phyloP scores from a whole-genome alignment of 495 filamentous ascomycete genomes.

The Xylaria longipes region DNA sequence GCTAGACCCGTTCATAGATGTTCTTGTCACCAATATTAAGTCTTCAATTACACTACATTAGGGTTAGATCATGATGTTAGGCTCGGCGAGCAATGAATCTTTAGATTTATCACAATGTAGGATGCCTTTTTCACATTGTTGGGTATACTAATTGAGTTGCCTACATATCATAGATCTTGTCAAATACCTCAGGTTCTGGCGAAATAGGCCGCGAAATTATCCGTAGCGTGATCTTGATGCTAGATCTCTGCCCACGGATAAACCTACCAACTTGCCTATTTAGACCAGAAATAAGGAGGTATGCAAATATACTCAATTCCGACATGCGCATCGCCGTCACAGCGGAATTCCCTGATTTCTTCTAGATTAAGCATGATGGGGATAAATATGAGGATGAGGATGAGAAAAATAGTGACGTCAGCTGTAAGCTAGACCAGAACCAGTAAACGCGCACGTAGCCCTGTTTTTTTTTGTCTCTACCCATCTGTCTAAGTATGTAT shows the following conservation, averaged over 20 bases:
- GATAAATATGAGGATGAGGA: background rate
- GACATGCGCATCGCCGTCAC: background rate
- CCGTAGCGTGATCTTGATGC: background rate
- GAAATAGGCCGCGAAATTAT: background rate
- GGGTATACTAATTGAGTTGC: background rate
- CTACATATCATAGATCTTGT: background rate
- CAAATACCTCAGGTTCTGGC: background rate
- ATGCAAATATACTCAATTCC: background rate
- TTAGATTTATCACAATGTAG: background rate
- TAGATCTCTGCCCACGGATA: too few relatives aligned
- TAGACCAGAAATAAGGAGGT: background rate
- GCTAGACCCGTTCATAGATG: conserved; percentile 11
- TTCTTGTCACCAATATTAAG: background rate
- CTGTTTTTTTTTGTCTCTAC: background rate
- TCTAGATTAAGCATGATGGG: too few relatives aligned
- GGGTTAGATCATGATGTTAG: background rate
- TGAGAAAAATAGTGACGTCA: background rate
- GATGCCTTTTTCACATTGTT: background rate
- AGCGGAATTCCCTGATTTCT: background rate
- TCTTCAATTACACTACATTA: background rate
- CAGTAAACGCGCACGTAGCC: background rate
- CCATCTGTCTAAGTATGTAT: background rate
- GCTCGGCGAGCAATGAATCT: background rate
- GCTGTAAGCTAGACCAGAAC: background rate
- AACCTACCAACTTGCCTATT: background rate